A percentile compares a stretch with the other conserved stretches of the same genome.
Evolutionary conservation across 768 basidiomycete species (phyloP).

Genomic region (Lentinula aciculospora): DNA sequence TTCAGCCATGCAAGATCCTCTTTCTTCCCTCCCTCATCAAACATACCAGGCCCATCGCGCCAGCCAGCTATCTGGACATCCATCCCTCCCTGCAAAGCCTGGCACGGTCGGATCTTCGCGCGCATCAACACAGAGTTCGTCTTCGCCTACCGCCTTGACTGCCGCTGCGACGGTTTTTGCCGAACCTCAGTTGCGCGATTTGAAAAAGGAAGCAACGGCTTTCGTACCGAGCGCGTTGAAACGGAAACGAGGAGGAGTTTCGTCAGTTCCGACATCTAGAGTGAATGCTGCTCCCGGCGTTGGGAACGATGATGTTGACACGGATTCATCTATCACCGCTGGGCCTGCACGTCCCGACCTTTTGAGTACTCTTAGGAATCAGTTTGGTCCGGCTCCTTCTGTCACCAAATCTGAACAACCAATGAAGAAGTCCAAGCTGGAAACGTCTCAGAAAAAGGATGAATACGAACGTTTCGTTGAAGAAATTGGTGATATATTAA

Average conservation of each 20-base stretch:
- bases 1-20: slow-evolving; percentile 65
- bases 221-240: slow-evolving; percentile 85
- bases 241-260: slow-evolving; percentile 51
- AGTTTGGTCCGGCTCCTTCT: slow-evolving; percentile 43
- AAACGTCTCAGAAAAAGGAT: slow-evolving; percentile 41
- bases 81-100: slow-evolving; percentile 37
- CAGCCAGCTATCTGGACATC: slow-evolving; percentile 29
- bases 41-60: slow-evolving; percentile 74
- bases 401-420: neutral
- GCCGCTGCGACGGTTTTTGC: slow-evolving; percentile 73
- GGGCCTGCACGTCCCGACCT: slow-evolving; percentile 55
- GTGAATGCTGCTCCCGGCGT: slow-evolving; percentile 61
- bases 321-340: slow-evolving; percentile 19
- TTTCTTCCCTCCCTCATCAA: slow-evolving; percentile 70
- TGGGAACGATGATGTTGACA: slow-evolving; percentile 24
- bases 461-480: slow-evolving; percentile 77
- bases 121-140: slow-evolving; percentile 14
- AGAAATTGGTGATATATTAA: slow-evolving; percentile 60
- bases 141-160: slow-evolving; percentile 24
- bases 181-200: slow-evolving; percentile 82
- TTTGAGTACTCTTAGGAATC: slow-evolving; percentile 52
- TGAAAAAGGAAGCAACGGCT: slow-evolving; percentile 91
- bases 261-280: slow-evolving; percentile 28
- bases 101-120: slow-evolving; percentile 16
- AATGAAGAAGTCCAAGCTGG: slow-evolving; percentile 17